These are phyloP conservation scores for Diutina neorugosa DNA, from an alignment of 1,139 yeast species.

Conservation along the genomic window DNA sequence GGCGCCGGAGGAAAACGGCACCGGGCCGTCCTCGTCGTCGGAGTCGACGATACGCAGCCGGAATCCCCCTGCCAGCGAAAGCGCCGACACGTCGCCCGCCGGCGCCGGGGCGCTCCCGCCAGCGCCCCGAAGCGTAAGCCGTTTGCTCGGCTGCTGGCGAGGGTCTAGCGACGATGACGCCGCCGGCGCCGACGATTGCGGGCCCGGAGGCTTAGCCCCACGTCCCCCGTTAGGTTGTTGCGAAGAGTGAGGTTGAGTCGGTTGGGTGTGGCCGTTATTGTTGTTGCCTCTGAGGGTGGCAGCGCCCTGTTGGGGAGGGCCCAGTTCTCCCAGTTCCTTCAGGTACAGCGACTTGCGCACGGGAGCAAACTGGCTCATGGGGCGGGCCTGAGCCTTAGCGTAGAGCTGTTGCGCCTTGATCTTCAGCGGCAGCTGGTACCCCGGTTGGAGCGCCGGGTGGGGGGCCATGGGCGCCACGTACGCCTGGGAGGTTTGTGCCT, in stretches of 20 bases:
- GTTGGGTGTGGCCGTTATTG: neutral
- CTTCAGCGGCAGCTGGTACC: slow-evolving; percentile 31
- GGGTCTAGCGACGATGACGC: slow-evolving; percentile 4
- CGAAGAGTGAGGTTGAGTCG: neutral
- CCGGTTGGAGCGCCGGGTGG: slow-evolving; percentile 30
- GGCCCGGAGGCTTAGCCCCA: slow-evolving; percentile 6
- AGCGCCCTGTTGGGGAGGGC: neutral
- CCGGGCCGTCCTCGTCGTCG: slow-evolving; percentile 20
- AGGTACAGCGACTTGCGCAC: slow-evolving; percentile 39
- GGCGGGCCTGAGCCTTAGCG: slow-evolving; percentile 35
- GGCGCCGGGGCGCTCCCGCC: neutral
- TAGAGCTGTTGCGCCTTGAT: slow-evolving; percentile 36
- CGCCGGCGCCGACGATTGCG: slow-evolving; percentile 6
- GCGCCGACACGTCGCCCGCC: neutral
- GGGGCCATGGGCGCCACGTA: slow-evolving; percentile 27
- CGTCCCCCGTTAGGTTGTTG: neutral
- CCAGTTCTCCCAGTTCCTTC: neutral
- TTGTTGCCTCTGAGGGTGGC: neutral
- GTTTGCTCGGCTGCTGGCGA: slow-evolving; percentile 5
- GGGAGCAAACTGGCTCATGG: slow-evolving; percentile 28
- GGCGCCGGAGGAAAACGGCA: neutral
- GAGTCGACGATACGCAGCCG: slow-evolving; percentile 47
- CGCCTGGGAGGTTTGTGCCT: neutral
- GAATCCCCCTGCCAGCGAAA: slow-evolving; percentile 7
- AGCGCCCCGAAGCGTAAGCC: slow-evolving; percentile 7